Base-by-base conservation (phyloP, 2,329 filamentous ascomycete species). In the Fusarium multiceps region DNA sequence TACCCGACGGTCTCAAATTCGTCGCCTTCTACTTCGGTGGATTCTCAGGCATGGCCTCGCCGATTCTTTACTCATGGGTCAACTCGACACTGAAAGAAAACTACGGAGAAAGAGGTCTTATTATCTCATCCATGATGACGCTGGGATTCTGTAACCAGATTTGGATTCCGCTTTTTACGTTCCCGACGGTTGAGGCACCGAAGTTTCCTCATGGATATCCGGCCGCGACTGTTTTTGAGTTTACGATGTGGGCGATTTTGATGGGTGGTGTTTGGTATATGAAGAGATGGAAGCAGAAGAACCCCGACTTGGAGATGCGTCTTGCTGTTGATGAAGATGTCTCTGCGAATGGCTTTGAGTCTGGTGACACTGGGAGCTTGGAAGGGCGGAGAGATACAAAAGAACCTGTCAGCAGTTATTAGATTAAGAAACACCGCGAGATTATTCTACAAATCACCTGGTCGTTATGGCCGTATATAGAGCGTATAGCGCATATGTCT, bases 211-310 rank as follows among this genome's bases (percentile, higher is more conserved):
- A 61, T 4, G 59, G 59, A 11, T 61, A 61, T 18, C 45, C 59
- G 0, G 59, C 59, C 0, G 59, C 59, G 0, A 61, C 59, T 0
- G 59, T 53, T 0, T 61, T 61, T 13, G 37, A 45, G 23, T 51
- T 61, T 4, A 40, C 55, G 0, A 61, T 61, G 59, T 61, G 45
- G 59, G 59, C 55, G 0, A 61, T 61, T 11, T 2, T 61, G 2
- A 61, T 62, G 56, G 28, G 55, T 25, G 45, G 59, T 25, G 59
- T 62, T 0, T 62, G 59, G 59, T 62, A 61, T 0, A 62, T 62
- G 59, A 61, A 62, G 0, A 20, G 45, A 4, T 62, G 59, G 59
- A 60, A 61, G 37, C 3, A 0, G 0, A 61, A 30, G 23, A 16
- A 61, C 0, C 37, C 59, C 0, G 55, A 62, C 1, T 18, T 61